Percentiles rank a stretch among this genome's conserved stretches.
Conservation (phyloP, 805 yeast genomes). For the Yamadazyma laniorum region DNA sequence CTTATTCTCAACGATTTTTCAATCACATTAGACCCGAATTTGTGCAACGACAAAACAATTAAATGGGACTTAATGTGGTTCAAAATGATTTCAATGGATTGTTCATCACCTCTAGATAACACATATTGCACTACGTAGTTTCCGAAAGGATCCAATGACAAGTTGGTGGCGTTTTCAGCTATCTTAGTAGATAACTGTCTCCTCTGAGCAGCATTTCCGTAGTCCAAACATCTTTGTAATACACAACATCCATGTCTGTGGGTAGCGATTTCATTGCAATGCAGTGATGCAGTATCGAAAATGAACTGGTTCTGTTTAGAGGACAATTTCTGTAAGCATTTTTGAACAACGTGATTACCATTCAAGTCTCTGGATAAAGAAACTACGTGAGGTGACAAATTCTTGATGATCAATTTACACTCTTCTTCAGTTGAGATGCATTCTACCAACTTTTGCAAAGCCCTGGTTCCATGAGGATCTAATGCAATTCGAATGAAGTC, state of each 20-base stretch:
- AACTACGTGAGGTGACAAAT: constrained; percentile 71
- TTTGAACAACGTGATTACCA: constrained; percentile 96
- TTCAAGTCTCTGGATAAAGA: constrained; percentile 81
- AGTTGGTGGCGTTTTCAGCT: constrained; percentile 61
- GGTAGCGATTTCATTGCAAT: constrained; percentile 81
- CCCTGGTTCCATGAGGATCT: constrained; percentile 95
- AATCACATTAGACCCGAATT: constrained; percentile 60
- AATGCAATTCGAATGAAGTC: constrained; percentile 77
- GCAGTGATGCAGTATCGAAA: constrained; percentile 74
- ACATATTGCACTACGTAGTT: constrained; percentile 97
- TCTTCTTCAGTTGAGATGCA: constrained; percentile 73
- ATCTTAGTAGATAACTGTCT: constrained; percentile 63
- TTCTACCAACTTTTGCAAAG: constrained; percentile 89
- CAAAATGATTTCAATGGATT: constrained; percentile 31
- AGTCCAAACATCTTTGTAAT: constrained; percentile 89
- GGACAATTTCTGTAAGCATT: constrained; percentile 72
- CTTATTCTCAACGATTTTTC: constrained; percentile 53
- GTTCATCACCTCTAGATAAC: constrained; percentile 47
- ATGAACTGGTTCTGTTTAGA: constrained; percentile 80
- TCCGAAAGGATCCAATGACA: constrained; percentile 92
- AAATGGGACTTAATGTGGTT: constrained; percentile 36
- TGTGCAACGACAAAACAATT: constrained; percentile 52
- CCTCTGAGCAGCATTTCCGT: constrained; percentile 72
- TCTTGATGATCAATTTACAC: constrained; percentile 55
- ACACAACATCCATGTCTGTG: constrained; percentile 99